Evolutionary conservation across 2,329 filamentous ascomycete species (phyloP).

Genomic region (Cephalotrichum gorgonifer): DNA sequence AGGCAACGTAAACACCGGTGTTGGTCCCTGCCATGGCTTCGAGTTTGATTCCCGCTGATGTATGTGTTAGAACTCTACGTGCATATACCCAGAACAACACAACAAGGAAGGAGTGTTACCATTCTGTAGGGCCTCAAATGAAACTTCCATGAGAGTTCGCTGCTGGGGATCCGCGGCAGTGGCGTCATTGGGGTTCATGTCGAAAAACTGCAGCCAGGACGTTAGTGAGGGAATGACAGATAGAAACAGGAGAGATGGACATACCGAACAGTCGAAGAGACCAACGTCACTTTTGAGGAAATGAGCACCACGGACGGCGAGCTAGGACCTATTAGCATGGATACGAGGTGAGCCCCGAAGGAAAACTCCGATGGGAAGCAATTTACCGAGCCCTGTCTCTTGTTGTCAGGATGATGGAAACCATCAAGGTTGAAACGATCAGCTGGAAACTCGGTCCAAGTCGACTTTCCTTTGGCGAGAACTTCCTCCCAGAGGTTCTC

Average conservation of each 20-base stretch:
- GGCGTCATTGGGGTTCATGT: conserved; percentile 12
- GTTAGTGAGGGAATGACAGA: not conserved
- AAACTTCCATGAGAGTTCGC: conserved; percentile 14
- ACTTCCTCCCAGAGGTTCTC: conserved; percentile 31
- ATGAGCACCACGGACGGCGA: conserved; percentile 12
- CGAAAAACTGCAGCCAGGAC: conserved; percentile 12
- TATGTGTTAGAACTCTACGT: not conserved
- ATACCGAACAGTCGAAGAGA: conserved; percentile 12
- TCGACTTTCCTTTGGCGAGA: conserved; percentile 17
- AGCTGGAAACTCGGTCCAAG: conserved; percentile 28
- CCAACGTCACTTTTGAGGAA: conserved; percentile 16
- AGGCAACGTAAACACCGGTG: conserved; percentile 17
- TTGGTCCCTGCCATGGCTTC: conserved; percentile 11
- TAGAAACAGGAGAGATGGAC: not conserved
- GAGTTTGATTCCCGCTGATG: not conserved
- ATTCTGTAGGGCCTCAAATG: conserved; percentile 17
- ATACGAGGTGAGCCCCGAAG: not conserved
- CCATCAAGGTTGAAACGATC: conserved; percentile 33
- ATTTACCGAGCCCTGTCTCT: conserved; percentile 4
- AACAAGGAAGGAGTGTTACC: conserved; percentile 4
- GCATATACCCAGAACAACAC: not conserved
- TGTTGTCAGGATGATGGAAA: conserved; percentile 21
- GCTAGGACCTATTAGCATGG: not conserved
- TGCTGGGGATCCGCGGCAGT: conserved; percentile 18
- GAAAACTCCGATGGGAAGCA: too few relatives aligned